Percentiles rank a stretch among this genome's conserved stretches.
These are phyloP conservation scores for Xylariaceae sp. DNA, from an alignment of 2,329 filamentous ascomycete genomes.

Conservation along the genomic window DNA sequence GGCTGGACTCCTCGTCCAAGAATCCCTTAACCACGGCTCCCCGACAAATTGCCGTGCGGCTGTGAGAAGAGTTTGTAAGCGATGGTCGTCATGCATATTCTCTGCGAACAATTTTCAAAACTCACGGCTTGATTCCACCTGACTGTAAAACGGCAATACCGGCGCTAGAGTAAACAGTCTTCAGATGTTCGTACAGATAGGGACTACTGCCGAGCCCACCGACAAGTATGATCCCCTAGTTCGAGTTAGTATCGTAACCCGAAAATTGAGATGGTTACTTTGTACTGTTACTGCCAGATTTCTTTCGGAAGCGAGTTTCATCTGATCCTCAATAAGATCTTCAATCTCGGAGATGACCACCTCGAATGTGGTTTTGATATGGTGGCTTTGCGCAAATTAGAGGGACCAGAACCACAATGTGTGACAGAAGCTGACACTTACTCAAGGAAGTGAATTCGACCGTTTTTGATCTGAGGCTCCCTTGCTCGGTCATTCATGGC, in stretches of 20 bases:
- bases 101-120: background rate
- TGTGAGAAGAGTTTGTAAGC: no score
- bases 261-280: background rate
- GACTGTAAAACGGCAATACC: constrained; percentile 7
- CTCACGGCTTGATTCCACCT: constrained; percentile 9
- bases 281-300: background rate
- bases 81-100: background rate
- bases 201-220: constrained; percentile 17
- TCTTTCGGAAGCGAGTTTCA: constrained; percentile 5
- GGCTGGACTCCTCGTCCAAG: background rate
- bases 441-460: background rate
- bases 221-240: constrained; percentile 17
- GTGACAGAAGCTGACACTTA: no score
- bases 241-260: background rate
- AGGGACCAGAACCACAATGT: no score
- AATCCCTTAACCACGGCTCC: constrained; percentile 14
- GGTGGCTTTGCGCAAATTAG: constrained; percentile 4
- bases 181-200: constrained; percentile 11
- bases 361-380: constrained; percentile 11
- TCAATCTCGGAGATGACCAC: constrained; percentile 4
- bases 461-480: no score
- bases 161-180: background rate
- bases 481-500: no score
- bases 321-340: constrained; percentile 9
- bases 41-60: constrained; percentile 18